Evolutionary conservation across 345 rosid genomes (phyloP).

Genomic region (Eucalyptus cloeziana): DNA sequence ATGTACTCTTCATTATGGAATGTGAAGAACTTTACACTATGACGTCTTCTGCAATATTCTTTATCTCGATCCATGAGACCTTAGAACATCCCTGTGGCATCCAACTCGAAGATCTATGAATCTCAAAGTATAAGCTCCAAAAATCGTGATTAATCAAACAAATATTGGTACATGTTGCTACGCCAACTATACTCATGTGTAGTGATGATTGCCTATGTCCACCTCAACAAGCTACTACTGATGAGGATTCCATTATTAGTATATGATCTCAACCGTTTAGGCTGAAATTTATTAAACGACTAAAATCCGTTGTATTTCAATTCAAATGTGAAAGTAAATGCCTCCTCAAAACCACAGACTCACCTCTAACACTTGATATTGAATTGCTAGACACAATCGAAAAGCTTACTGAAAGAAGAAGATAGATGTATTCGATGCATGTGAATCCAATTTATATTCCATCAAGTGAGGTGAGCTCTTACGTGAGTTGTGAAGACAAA

Average conservation of each 20-base stretch:
- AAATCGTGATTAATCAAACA: background rate
- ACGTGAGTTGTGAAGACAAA: background rate
- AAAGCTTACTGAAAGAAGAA: background rate
- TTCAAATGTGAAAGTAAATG: background rate
- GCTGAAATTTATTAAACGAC: background rate
- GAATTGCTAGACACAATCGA: background rate
- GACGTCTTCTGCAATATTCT: no score
- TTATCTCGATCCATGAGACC: background rate
- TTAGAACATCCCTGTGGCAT: background rate
- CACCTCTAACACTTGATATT: background rate
- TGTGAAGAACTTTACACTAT: no score
- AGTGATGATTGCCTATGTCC: background rate
- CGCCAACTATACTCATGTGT: background rate
- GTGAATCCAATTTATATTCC: background rate
- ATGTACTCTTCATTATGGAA: background rate
- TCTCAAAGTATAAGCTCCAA: background rate
- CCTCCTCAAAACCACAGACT: background rate
- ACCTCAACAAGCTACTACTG: background rate
- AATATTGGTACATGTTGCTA: background rate
- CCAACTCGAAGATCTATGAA: background rate
- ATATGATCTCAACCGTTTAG: background rate
- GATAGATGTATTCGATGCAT: background rate
- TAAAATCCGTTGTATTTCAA: no score
- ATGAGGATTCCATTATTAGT: background rate
- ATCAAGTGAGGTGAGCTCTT: background rate